These are phyloP conservation scores for Macrophomina tecta DNA, from an alignment of 2,329 filamentous ascomycete species.

Conservation along the genomic window DNA sequence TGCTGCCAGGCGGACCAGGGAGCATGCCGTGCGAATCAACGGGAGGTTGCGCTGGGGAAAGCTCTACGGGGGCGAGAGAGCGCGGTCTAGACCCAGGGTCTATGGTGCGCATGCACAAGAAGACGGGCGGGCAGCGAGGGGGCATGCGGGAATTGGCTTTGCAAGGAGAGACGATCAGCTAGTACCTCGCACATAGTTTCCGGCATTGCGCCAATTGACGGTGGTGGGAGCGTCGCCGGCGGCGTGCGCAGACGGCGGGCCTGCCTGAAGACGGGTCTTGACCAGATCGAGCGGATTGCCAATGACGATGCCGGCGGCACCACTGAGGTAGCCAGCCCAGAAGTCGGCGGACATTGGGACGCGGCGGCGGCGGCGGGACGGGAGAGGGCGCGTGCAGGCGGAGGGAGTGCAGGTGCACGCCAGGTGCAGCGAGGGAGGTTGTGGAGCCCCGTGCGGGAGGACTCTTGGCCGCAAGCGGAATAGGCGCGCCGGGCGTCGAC, in stretches of 20 bases:
- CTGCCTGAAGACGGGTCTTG: slow-evolving; percentile 82
- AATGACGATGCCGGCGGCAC: slow-evolving; percentile 83
- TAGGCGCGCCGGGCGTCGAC: neutral
- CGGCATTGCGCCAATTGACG: slow-evolving; percentile 26
- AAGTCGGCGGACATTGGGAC: slow-evolving; percentile 81
- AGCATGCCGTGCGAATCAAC: too few relatives aligned
- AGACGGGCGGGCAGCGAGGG: too few relatives aligned
- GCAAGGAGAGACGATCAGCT: too few relatives aligned
- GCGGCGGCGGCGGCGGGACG: neutral
- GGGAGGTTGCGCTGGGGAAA: too few relatives aligned
- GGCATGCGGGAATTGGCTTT: too few relatives aligned
- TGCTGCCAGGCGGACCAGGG: too few relatives aligned
- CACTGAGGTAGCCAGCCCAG: slow-evolving; percentile 90
- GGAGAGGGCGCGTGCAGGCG: neutral
- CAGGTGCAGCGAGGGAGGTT: neutral
- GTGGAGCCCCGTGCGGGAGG: slow-evolving; percentile 1
- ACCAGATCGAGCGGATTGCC: slow-evolving; percentile 84
- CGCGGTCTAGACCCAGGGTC: too few relatives aligned
- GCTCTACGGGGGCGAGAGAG: too few relatives aligned
- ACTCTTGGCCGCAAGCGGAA: neutral
- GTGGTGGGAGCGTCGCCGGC: neutral
- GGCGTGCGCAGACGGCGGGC: slow-evolving; percentile 34
- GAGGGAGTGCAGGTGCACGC: too few relatives aligned
- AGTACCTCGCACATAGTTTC: slow-evolving; percentile 30
- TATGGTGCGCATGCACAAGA: too few relatives aligned